Evolutionary conservation across 1,284 basidiomycete genomes (phyloP).

Genomic region (Boletus smithii): DNA sequence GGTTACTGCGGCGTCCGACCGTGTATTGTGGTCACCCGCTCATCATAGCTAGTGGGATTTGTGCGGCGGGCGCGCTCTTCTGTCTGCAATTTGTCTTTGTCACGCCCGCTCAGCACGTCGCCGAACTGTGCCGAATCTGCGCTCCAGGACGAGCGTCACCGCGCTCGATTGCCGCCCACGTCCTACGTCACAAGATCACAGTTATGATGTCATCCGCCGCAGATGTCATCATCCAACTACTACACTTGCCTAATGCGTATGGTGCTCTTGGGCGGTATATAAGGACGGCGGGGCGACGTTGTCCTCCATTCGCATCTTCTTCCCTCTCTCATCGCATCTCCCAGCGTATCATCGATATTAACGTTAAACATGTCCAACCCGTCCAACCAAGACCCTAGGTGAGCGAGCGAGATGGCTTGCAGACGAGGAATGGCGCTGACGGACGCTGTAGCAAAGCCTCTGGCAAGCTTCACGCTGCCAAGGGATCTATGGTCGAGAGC

Average conservation of each 20-base stretch:
- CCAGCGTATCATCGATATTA: not conserved
- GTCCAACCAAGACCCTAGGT: conserved; percentile 31
- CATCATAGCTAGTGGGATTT: not conserved
- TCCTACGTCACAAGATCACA: conserved; percentile 23
- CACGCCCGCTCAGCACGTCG: no score
- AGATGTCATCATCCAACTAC: conserved; percentile 24
- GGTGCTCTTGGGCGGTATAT: conserved; percentile 23
- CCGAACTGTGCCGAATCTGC: no score
- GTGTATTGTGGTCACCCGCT: not conserved
- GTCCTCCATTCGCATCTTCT: conserved; percentile 3
- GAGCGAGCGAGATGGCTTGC: not conserved
- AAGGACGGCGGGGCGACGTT: conserved; percentile 5
- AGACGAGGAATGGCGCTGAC: conserved; percentile 5
- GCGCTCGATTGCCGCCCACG: conserved; percentile 11
- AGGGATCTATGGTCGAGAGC: conserved; percentile 61
- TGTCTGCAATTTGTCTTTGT: no score
- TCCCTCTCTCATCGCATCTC: not conserved
- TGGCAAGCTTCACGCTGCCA: conserved; percentile 59
- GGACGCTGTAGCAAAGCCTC: conserved; percentile 47
- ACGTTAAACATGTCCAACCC: conserved; percentile 18
- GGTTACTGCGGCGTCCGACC: no score
- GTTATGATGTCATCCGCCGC: conserved; percentile 31
- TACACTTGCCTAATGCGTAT: conserved; percentile 33
- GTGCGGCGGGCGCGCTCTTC: no score
- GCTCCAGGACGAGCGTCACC: not conserved